Conservation (phyloP, 331 rosid genomes). For the Rosa hybrid region DNA sequence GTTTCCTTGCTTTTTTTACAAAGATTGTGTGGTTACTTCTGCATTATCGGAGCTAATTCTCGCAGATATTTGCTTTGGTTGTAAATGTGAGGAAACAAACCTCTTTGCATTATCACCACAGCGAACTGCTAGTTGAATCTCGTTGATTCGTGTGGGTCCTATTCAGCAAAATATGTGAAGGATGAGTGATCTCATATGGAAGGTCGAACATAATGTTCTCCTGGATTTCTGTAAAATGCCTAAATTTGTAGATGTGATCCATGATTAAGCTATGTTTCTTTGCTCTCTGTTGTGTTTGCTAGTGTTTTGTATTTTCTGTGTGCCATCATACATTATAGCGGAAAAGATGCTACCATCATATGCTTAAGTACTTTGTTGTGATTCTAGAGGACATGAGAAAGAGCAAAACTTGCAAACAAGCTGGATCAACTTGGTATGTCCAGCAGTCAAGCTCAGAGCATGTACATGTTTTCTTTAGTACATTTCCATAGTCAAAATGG, state of each 20-base stretch:
- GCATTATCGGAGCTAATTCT: too few species aligned
- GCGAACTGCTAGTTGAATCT: too few species aligned
- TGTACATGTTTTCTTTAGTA: background rate
- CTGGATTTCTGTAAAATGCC: too few species aligned
- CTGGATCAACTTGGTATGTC: constrained; percentile 14
- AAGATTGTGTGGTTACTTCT: too few species aligned
- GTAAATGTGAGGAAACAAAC: too few species aligned
- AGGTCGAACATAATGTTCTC: background rate
- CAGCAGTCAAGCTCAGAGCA: background rate
- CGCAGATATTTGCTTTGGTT: too few species aligned
- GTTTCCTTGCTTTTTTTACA: too few species aligned
- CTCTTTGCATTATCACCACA: too few species aligned
- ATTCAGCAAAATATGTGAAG: background rate
- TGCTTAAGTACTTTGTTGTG: background rate
- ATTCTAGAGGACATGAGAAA: constrained; percentile 23
- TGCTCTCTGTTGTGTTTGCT: background rate
- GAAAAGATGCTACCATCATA: too few species aligned
- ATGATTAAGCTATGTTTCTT: background rate
- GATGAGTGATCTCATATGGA: background rate
- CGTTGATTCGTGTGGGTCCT: background rate
- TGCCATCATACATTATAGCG: too few species aligned
- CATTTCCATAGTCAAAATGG: background rate
- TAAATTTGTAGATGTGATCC: background rate
- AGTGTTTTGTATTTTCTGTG: too few species aligned
- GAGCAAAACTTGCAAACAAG: constrained; percentile 21